Conservation (phyloP, 495 filamentous ascomycete genomes). For the Hypomontagnella submonticulosa region DNA sequence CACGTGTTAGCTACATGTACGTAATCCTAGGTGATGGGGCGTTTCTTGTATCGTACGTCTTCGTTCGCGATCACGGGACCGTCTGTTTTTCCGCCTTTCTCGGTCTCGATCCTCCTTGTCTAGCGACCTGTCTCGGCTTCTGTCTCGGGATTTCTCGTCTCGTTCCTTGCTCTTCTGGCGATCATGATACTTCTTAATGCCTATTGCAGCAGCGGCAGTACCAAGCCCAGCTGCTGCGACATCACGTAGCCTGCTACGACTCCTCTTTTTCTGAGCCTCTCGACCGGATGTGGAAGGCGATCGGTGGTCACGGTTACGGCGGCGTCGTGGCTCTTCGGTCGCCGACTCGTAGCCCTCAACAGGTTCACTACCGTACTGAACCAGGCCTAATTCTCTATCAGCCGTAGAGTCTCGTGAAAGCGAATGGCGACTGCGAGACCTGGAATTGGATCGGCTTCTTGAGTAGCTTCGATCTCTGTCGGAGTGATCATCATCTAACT, state of each 20-base stretch:
- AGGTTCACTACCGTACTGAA: constrained; percentile 64
- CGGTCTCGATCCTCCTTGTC: constrained; percentile 36
- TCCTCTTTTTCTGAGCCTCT: constrained; percentile 66
- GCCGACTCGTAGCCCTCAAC: constrained; percentile 55
- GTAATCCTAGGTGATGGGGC: not conserved
- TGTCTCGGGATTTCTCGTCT: constrained; percentile 47
- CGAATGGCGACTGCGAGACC: constrained; percentile 51
- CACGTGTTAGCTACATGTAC: constrained; percentile 28
- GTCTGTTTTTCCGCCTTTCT: constrained; percentile 36
- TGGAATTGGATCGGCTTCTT: constrained; percentile 61
- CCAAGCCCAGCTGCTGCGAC: constrained; percentile 75
- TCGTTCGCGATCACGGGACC: constrained; percentile 54
- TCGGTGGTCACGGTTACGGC: constrained; percentile 37
- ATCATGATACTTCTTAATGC: constrained; percentile 72
- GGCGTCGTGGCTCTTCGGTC: constrained; percentile 43
- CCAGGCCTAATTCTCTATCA: constrained; percentile 75
- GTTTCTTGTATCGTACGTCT: constrained; percentile 52
- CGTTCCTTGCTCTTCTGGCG: constrained; percentile 53
- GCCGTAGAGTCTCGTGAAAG: constrained; percentile 61
- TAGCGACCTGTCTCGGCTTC: constrained; percentile 40
- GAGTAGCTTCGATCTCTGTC: constrained; percentile 57
- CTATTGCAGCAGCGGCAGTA: constrained; percentile 78
- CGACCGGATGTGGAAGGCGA: constrained; percentile 57
- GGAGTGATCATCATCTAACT: constrained; percentile 45
- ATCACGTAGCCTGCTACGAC: constrained; percentile 69